phyloP scores from a whole-genome alignment of 2,329 filamentous ascomycete genomes.

The Aspergillus bombycis region DNA sequence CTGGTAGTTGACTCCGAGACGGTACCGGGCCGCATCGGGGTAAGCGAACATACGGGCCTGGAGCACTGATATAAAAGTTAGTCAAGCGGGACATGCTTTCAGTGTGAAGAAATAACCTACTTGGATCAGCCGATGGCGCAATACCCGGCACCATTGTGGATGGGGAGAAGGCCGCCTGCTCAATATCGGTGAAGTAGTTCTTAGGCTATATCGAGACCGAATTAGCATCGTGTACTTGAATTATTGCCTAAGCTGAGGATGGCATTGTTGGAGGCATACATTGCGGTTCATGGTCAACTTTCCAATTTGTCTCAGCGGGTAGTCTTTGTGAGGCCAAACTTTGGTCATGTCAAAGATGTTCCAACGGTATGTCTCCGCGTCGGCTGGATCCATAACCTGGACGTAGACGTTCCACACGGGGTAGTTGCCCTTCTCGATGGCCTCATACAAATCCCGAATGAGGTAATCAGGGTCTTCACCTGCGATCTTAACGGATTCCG shows the following conservation, averaged over 20 bases:
- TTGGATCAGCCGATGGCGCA: conserved; percentile 64
- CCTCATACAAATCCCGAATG: conserved; percentile 71
- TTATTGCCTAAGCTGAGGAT: background rate
- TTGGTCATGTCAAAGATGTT: conserved; percentile 85
- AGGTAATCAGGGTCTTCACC: conserved; percentile 79
- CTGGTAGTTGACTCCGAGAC: conserved; percentile 48
- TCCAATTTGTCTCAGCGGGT: conserved; percentile 75
- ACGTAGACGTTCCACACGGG: conserved; percentile 80
- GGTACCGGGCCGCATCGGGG: conserved; percentile 55
- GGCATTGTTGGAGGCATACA: conserved; percentile 37
- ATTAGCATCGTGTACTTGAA: background rate
- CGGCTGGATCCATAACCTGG: conserved; percentile 69
- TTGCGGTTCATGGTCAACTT: conserved; percentile 77
- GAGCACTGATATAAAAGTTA: conserved; percentile 48
- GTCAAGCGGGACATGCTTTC: background rate
- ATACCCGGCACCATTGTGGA: conserved; percentile 67
- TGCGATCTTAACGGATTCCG: conserved; percentile 72
- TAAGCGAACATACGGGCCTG: conserved; percentile 66
- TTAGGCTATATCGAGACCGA: conserved; percentile 31
- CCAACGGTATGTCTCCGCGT: conserved; percentile 76
- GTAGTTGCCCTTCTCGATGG: conserved; percentile 69
- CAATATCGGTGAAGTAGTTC: conserved; percentile 69
- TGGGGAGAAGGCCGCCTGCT: conserved; percentile 69
- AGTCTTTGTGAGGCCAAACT: conserved; percentile 74
- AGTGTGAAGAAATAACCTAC: conserved; percentile 16